phyloP scores from a whole-genome alignment of 2,329 filamentous ascomycete species.

The Colletotrichum lindemuthianum region DNA sequence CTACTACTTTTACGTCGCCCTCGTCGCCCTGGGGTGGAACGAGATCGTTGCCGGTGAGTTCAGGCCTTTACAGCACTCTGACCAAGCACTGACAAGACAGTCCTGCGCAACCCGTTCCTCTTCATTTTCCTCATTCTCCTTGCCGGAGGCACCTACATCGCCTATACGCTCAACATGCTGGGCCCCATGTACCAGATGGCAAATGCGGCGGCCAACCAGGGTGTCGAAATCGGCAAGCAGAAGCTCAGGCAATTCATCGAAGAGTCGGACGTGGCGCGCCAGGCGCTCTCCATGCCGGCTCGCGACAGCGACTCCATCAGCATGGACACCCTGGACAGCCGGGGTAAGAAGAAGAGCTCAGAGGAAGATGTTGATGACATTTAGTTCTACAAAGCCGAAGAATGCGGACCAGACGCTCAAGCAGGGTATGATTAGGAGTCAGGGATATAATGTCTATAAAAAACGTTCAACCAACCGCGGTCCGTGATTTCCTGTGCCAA shows the following conservation, averaged over 20 bases:
- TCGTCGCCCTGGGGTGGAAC: slow-evolving; percentile 97
- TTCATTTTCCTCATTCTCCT: slow-evolving; percentile 88
- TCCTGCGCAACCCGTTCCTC: slow-evolving; percentile 91
- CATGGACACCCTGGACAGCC: slow-evolving; percentile 69
- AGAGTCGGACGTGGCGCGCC: slow-evolving; percentile 83
- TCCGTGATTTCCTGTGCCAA: slow-evolving; percentile 4
- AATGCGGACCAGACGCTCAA: slow-evolving; percentile 26
- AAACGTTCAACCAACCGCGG: slow-evolving; percentile 14
- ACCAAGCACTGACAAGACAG: slow-evolving; percentile 56
- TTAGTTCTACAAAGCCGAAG: slow-evolving; percentile 42
- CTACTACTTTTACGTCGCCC: slow-evolving; percentile 90
- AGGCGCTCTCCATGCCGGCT: slow-evolving; percentile 81
- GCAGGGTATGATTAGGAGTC: slow-evolving; percentile 26
- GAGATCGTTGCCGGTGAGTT: slow-evolving; percentile 90
- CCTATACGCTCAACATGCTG: slow-evolving; percentile 93
- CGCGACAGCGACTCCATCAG: slow-evolving; percentile 60
- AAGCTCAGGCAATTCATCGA: slow-evolving; percentile 90
- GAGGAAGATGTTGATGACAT: slow-evolving; percentile 70
- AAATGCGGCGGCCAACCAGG: slow-evolving; percentile 88
- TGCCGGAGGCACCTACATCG: slow-evolving; percentile 82
- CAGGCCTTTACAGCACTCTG: no score
- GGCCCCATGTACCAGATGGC: slow-evolving; percentile 96
- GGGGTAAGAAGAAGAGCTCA: slow-evolving; percentile 61
- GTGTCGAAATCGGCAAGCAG: slow-evolving; percentile 90
- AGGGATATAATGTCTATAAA: slow-evolving; percentile 35